These are phyloP conservation scores for Plasmodium gonderi DNA, from an alignment of 169 alveolate species.

Conservation along the genomic window DNA sequence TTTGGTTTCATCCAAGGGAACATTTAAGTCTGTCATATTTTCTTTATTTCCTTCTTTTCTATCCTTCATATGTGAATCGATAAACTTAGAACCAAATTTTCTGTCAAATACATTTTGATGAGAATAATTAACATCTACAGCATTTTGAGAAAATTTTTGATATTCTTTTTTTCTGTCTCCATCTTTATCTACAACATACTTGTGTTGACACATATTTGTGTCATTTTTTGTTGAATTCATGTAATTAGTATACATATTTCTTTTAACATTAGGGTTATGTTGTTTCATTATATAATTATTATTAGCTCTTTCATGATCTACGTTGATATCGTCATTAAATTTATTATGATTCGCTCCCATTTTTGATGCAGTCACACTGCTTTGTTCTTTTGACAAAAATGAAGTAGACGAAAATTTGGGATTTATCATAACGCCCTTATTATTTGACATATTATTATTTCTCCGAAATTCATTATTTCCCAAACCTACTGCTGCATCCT, in stretches of 20 bases:
- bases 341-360: neutral
- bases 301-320: neutral
- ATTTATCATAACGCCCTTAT: neutral
- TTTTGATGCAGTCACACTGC: neutral
- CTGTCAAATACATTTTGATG: constrained; percentile 43
- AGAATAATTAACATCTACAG: constrained; percentile 40
- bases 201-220: neutral
- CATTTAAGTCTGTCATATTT: constrained; percentile 1
- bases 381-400: neutral
- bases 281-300: constrained; percentile 1
- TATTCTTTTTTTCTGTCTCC: constrained; percentile 45
- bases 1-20: neutral
- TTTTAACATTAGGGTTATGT: neutral
- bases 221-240: neutral
- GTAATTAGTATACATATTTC: neutral
- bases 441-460: constrained; percentile 14
- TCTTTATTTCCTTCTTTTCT: constrained; percentile 16
- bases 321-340: constrained; percentile 6
- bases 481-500: neutral
- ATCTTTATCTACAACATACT: constrained; percentile 24
- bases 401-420: neutral
- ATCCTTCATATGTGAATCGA: constrained; percentile 8
- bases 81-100: constrained; percentile 1
- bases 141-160: constrained; percentile 37
- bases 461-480: neutral